These are phyloP conservation scores for Tolypocladium album DNA, from an alignment of 2,329 filamentous ascomycete species.

Conservation along the genomic window DNA sequence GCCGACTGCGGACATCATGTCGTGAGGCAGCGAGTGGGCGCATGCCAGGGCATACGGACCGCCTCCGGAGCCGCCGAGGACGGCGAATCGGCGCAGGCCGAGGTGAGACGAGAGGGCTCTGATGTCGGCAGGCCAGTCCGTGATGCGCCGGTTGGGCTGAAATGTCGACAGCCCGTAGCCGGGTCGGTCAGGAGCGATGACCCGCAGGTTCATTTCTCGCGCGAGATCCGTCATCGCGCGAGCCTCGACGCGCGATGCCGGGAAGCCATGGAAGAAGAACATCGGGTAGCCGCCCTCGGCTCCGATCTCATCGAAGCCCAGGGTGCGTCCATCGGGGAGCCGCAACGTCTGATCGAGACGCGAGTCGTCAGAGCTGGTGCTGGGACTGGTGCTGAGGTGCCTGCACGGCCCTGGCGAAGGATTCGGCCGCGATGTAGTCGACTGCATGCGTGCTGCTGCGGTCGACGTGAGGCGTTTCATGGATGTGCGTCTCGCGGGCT, in stretches of 20 bases:
- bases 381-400: background rate
- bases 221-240: slow-evolving; percentile 14
- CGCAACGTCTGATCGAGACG: slow-evolving; percentile 14
- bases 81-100: slow-evolving; percentile 15
- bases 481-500: background rate
- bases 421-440: background rate
- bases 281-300: slow-evolving; percentile 16
- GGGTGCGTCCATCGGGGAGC: slow-evolving; percentile 26
- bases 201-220: slow-evolving; percentile 13
- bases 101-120: slow-evolving; percentile 8
- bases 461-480: background rate
- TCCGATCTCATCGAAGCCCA: slow-evolving; percentile 31
- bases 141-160: slow-evolving; percentile 17
- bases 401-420: background rate
- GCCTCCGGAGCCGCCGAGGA: slow-evolving; percentile 24
- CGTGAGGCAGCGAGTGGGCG: slow-evolving; percentile 15
- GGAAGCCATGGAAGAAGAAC: slow-evolving; percentile 32
- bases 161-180: slow-evolving; percentile 29
- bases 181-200: slow-evolving; percentile 29
- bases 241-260: slow-evolving; percentile 27
- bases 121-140: slow-evolving; percentile 24
- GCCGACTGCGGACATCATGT: slow-evolving; percentile 22
- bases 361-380: background rate
- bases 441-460: background rate
- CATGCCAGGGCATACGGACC: slow-evolving; percentile 25